A percentile compares a stretch with the other conserved stretches of the same genome.
Conservation (phyloP, 164 flowering plant species). For the Santalum album region DNA sequence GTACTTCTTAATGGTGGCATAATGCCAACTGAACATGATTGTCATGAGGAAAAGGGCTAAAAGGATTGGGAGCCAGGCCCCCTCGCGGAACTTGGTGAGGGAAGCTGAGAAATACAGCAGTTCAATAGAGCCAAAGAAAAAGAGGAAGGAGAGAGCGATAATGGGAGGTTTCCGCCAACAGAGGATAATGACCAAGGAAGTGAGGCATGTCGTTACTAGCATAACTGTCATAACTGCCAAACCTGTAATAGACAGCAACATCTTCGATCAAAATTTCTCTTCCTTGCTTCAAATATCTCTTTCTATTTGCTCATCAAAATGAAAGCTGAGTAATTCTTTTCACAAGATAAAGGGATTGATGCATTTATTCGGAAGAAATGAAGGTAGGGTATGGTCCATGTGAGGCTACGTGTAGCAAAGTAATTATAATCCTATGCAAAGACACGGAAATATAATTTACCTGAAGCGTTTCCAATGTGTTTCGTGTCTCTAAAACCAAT, state of each 20-base stretch:
- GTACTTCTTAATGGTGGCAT: constrained; percentile 79
- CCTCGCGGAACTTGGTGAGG: constrained; percentile 72
- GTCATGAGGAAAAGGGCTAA: constrained; percentile 79
- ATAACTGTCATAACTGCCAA: constrained; percentile 90
- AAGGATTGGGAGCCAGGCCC: constrained; percentile 98
- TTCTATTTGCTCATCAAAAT: not conserved
- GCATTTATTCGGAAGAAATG: not conserved
- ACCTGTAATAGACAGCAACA: constrained; percentile 38
- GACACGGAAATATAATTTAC: constrained; percentile 19
- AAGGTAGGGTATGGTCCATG: no score
- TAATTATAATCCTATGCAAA: not conserved
- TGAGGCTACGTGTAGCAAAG: no score
- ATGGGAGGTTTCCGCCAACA: constrained; percentile 89
- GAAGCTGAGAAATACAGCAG: constrained; percentile 88
- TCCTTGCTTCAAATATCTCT: not conserved
- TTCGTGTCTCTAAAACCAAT: constrained; percentile 88
- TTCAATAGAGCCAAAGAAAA: constrained; percentile 82
- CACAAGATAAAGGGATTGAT: not conserved
- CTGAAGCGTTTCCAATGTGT: constrained; percentile 92
- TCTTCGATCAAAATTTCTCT: not conserved
- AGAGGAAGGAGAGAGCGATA: constrained; percentile 63
- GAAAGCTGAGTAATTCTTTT: not conserved
- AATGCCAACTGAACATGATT: constrained; percentile 90
- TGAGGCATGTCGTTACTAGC: constrained; percentile 88
- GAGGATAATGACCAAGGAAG: constrained; percentile 70